These are phyloP conservation scores for Diospyros lotus DNA, from an alignment of 148 eudicot species.

Conservation along the genomic window DNA sequence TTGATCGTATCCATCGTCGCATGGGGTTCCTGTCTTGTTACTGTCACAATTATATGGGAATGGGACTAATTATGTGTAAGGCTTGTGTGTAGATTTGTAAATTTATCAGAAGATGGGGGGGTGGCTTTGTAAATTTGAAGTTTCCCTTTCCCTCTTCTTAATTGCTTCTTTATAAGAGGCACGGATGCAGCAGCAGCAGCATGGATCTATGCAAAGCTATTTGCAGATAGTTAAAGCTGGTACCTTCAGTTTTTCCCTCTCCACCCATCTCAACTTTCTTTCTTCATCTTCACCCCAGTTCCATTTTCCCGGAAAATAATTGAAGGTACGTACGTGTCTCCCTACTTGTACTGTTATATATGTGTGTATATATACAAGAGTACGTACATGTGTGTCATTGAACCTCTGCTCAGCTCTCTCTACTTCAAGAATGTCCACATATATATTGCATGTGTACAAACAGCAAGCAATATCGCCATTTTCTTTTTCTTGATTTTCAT, in stretches of 20 bases:
- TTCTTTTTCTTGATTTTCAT: too few species aligned
- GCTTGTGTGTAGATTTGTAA: not conserved
- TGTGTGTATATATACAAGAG: not conserved
- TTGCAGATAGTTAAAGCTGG: too few species aligned
- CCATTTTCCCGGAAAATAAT: not conserved
- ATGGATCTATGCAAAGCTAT: too few species aligned
- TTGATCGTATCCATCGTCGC: not conserved
- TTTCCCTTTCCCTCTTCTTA: too few species aligned
- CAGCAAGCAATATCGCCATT: too few species aligned
- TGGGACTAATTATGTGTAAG: not conserved
- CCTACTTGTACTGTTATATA: not conserved
- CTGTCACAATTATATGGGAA: slow-evolving; percentile 3
- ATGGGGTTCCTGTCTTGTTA: not conserved
- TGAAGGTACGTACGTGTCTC: not conserved
- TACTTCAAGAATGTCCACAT: not conserved
- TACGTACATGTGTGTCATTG: not conserved
- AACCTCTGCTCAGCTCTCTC: not conserved
- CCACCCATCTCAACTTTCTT: not conserved
- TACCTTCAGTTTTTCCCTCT: not conserved
- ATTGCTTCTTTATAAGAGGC: slow-evolving; percentile 13
- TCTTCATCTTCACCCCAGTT: not conserved
- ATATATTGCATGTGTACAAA: not conserved
- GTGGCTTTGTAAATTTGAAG: slow-evolving; percentile 13
- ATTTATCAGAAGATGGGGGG: slow-evolving; percentile 14
- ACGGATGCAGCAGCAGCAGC: not conserved